phyloP scores from a whole-genome alignment of 371 early-diverging fungal genomes.

The Mucor indicus region DNA sequence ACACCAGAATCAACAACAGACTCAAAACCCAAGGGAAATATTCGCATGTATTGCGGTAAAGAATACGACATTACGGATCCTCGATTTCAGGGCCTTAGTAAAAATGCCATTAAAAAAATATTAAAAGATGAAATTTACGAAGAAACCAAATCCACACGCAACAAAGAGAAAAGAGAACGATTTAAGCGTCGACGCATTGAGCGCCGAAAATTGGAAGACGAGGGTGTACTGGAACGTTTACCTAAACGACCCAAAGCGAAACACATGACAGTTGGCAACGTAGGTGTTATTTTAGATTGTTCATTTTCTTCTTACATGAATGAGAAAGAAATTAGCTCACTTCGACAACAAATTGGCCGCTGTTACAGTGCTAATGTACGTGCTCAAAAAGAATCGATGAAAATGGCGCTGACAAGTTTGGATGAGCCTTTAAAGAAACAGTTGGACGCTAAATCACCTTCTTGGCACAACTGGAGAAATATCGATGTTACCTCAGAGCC shows the following conservation, averaged over 20 bases:
- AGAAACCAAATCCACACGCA: conserved; percentile 24
- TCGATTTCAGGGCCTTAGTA: conserved; percentile 36
- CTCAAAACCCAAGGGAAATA: conserved; percentile 6
- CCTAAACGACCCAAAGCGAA: conserved; percentile 29
- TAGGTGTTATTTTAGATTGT: conserved; percentile 68
- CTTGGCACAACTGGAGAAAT: conserved; percentile 41
- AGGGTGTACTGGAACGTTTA: conserved; percentile 32
- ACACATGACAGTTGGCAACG: conserved; percentile 27
- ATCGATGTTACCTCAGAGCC: conserved; percentile 37
- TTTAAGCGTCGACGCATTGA: conserved; percentile 31
- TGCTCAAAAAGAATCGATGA: conserved; percentile 42
- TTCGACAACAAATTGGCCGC: conserved; percentile 64
- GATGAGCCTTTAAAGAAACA: conserved; percentile 33
- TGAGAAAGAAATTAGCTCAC: conserved; percentile 67
- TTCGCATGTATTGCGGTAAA: conserved; percentile 26
- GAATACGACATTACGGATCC: conserved; percentile 46
- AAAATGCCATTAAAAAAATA: conserved; percentile 39
- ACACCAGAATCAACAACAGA: background rate
- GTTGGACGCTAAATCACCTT: conserved; percentile 44
- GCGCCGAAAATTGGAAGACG: conserved; percentile 24
- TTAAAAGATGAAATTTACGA: conserved; percentile 40
- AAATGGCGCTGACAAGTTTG: conserved; percentile 48
- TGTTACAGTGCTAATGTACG: conserved; percentile 68
- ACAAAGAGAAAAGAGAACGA: conserved; percentile 28
- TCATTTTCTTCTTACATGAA: conserved; percentile 77